Conservation (phyloP, 2,329 filamentous ascomycete genomes). For the Colletotrichum sp. region DNA sequence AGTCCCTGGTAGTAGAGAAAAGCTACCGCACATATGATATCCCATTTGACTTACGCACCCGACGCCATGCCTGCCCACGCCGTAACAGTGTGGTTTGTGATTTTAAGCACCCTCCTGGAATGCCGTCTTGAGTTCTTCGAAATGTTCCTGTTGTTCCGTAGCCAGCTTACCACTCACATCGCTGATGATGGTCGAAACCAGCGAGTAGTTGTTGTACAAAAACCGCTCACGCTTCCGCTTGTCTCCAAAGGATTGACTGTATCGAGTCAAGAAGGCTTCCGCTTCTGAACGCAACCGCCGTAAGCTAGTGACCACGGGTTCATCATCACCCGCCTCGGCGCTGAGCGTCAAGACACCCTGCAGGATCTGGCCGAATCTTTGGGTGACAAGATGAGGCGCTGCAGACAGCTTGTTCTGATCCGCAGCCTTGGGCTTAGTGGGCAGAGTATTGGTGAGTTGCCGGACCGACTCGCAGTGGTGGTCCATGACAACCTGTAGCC, state of each 20-base stretch:
- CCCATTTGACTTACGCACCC: neutral
- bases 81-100: neutral
- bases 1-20: neutral
- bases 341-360: conserved; percentile 85
- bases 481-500: conserved; percentile 93
- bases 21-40: conserved; percentile 5
- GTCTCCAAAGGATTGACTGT: conserved; percentile 79
- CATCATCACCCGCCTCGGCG: conserved; percentile 90
- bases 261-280: conserved; percentile 79
- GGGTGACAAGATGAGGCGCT: conserved; percentile 89
- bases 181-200: conserved; percentile 91
- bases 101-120: conserved; percentile 53
- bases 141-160: conserved; percentile 76
- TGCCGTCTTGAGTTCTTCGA: conserved; percentile 68
- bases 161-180: conserved; percentile 77
- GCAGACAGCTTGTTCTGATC: conserved; percentile 68
- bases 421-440: conserved; percentile 43
- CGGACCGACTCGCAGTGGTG: conserved; percentile 88
- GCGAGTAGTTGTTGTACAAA: conserved; percentile 93
- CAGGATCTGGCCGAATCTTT: conserved; percentile 92
- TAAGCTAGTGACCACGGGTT: conserved; percentile 85
- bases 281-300: conserved; percentile 79
- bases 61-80: conserved; percentile 1
- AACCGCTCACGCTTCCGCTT: conserved; percentile 84
- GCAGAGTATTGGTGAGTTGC: conserved; percentile 59